Conservation (phyloP, 1,139 yeast genomes). For the Debaryomyces subglobosus region DNA sequence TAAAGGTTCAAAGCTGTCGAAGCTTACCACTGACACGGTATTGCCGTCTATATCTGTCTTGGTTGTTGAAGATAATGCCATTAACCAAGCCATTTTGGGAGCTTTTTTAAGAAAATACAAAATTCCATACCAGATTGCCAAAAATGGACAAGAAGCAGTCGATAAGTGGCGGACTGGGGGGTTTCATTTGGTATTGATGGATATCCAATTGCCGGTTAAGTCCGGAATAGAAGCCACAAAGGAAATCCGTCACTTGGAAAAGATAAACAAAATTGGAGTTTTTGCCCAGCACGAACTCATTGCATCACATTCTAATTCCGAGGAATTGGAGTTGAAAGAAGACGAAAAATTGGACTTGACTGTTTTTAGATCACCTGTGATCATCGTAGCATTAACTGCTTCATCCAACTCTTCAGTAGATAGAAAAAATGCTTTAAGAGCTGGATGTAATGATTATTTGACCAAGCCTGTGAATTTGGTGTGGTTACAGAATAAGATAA, state of each 20-base stretch:
- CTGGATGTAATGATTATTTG: constrained; percentile 95
- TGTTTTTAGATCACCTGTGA: constrained; percentile 84
- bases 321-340: constrained; percentile 25
- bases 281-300: constrained; percentile 54
- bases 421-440: constrained; percentile 87
- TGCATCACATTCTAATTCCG: constrained; percentile 21
- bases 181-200: constrained; percentile 90
- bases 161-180: constrained; percentile 94
- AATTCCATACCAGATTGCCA: constrained; percentile 83
- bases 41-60: constrained; percentile 85
- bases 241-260: constrained; percentile 82
- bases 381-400: constrained; percentile 94
- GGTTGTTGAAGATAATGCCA: constrained; percentile 94
- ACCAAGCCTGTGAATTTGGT: constrained; percentile 96
- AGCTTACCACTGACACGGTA: constrained; percentile 48
- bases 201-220: constrained; percentile 90
- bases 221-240: constrained; percentile 93
- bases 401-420: constrained; percentile 81
- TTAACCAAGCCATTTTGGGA: constrained; percentile 90
- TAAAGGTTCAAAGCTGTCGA: constrained; percentile 23
- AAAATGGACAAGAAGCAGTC: constrained; percentile 89
- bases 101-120: constrained; percentile 88
- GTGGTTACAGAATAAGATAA: constrained; percentile 92
- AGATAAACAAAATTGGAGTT: constrained; percentile 80
- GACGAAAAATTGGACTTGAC: constrained; percentile 56